Percentiles rank a stretch among this genome's conserved stretches.
phyloP scores from a whole-genome alignment of 805 yeast species.

The Lipomyces orientalis region DNA sequence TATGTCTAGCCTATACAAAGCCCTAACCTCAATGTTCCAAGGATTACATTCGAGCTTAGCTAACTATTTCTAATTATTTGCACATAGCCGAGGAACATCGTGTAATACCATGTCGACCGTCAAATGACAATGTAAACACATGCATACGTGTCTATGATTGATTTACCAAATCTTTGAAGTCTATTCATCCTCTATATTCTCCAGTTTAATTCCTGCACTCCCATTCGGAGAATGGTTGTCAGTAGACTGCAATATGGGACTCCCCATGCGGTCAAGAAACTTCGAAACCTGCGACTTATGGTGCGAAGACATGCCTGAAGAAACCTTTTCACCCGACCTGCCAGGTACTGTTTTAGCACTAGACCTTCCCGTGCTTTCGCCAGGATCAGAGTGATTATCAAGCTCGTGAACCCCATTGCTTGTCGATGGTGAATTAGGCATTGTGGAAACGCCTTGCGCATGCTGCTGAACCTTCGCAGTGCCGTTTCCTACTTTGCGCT shows the following conservation, averaged over 20 bases:
- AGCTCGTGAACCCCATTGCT: background rate
- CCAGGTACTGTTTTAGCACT: background rate
- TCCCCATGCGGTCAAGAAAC: constrained; percentile 29
- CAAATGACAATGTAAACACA: background rate
- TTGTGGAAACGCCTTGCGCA: constrained; percentile 9
- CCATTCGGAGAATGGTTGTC: background rate
- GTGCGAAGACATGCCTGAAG: constrained; percentile 24
- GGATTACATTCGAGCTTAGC: too few relatives aligned
- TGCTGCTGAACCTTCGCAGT: constrained; percentile 10
- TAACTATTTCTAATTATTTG: too few relatives aligned
- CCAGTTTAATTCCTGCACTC: background rate
- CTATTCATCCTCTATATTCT: background rate
- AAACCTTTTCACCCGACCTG: constrained; percentile 21
- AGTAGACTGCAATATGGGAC: constrained; percentile 14
- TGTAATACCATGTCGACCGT: background rate
- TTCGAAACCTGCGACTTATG: constrained; percentile 30
- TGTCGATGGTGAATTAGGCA: constrained; percentile 17
- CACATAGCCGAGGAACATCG: background rate
- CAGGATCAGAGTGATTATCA: constrained; percentile 18
- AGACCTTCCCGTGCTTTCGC: background rate
- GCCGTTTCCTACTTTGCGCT: constrained; percentile 24
- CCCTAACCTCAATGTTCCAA: too few relatives aligned
- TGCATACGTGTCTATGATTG: background rate
- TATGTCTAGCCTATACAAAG: too few relatives aligned
- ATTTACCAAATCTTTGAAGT: background rate